These are phyloP conservation scores for Bacidia rubella DNA, from an alignment of 495 filamentous ascomycete genomes.

Conservation along the genomic window DNA sequence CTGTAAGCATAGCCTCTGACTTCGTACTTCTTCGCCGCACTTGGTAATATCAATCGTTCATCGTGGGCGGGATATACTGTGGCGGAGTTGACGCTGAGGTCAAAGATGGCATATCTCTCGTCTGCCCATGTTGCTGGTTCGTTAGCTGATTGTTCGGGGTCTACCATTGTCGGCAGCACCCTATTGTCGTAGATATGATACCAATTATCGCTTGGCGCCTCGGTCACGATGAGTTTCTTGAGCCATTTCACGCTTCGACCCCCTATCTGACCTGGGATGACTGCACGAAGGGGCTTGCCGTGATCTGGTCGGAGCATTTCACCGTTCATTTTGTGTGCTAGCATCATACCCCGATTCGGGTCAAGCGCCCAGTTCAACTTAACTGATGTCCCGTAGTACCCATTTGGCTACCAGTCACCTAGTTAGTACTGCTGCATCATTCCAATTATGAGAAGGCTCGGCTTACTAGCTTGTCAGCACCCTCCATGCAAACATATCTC, in stretches of 20 bases:
- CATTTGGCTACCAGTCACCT: slow-evolving; percentile 51
- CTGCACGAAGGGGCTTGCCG: slow-evolving; percentile 68
- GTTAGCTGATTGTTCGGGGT: slow-evolving; percentile 64
- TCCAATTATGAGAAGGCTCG: not conserved
- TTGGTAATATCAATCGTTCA: slow-evolving; percentile 46
- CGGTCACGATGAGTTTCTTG: slow-evolving; percentile 68
- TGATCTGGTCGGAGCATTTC: slow-evolving; percentile 75
- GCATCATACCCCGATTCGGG: slow-evolving; percentile 71
- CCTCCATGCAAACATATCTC: slow-evolving; percentile 85
- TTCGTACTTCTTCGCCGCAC: slow-evolving; percentile 41
- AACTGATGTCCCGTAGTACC: slow-evolving; percentile 78
- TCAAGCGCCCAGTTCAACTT: slow-evolving; percentile 87
- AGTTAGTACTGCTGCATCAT: not conserved
- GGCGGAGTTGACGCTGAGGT: slow-evolving; percentile 79
- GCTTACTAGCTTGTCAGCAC: slow-evolving; percentile 64
- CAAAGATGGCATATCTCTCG: slow-evolving; percentile 90
- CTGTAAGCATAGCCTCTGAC: slow-evolving; percentile 79
- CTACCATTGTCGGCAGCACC: slow-evolving; percentile 79
- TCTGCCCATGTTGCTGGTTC: slow-evolving; percentile 76
- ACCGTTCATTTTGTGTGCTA: slow-evolving; percentile 90
- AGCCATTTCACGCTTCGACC: slow-evolving; percentile 94
- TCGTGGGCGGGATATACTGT: slow-evolving; percentile 72
- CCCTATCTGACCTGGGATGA: slow-evolving; percentile 89
- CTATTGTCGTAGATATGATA: slow-evolving; percentile 95
- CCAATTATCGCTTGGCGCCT: slow-evolving; percentile 79